Base-by-base conservation (phyloP, 768 basidiomycete genomes). In the Lactarius trivialis region DNA sequence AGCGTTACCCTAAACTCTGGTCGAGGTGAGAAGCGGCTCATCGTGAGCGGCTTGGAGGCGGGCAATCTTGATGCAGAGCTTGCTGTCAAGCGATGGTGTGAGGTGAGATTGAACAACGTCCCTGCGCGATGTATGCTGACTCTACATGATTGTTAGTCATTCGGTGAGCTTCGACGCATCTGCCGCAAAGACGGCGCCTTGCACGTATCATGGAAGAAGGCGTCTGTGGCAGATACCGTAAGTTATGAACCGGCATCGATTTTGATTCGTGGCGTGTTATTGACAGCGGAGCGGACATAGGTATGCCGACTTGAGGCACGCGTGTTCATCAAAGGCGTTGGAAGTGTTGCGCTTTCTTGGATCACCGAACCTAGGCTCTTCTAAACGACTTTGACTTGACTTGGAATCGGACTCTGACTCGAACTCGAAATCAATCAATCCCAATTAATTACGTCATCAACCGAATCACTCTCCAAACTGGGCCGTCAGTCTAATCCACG, bases 221-320 rank as follows among this genome's bases (percentile, higher is more conserved):
- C 65, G 4, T 58, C 55, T 15, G 67, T 67, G 28, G 67, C 67
- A 11, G 66, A 67, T 53, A 65, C 60, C 49, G 66, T 62, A 58
- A 64, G 65, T 55, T 24, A 19, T 50, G 39, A 41, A 43, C 56
- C 32, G 4, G 17, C 21, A 28, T 60, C 36, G 21, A 49, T 50
- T 34, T 21, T 36, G 21, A 50, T 51, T 34, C 48, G 21, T 26
- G 41, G 24, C 60, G 55, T 49, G 14, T 55, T n/a, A 30, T 21
- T 63, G 52, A 64, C 58, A 60, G 12, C 14, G 45, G 12, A 43
- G 63, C 63, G 63, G 58, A 56, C 37, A 51, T 65, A 66, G 65
- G 65, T 66, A 52, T 67, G 67, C 58, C 65, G 65, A 56, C 56
- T 66, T 48, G 65, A 67, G 58, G 61, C 67, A 55, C 67, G 63